Conservation (phyloP, 345 rosid genomes). For the Brassica incana region DNA sequence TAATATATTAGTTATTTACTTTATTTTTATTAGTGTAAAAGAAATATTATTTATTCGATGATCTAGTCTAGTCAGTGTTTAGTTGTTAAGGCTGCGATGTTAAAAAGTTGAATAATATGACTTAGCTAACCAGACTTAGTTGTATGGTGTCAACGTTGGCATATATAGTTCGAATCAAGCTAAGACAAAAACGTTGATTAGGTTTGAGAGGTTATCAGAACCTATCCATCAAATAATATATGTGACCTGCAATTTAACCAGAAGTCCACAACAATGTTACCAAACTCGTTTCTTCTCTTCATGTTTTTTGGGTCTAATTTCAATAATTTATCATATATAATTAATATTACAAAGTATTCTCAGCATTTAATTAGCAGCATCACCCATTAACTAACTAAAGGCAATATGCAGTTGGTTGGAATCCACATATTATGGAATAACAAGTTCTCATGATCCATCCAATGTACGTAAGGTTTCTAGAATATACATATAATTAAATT, state of each 20-base stretch:
- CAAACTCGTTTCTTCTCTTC: slow-evolving; percentile 25
- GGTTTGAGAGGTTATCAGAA: slow-evolving; percentile 38
- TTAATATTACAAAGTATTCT: not conserved
- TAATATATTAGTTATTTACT: not conserved
- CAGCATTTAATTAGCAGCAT: slow-evolving; percentile 11
- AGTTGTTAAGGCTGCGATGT: not conserved
- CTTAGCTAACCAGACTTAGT: not conserved
- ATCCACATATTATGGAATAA: slow-evolving; percentile 1
- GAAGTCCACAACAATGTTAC: slow-evolving; percentile 37
- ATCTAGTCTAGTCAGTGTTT: not conserved
- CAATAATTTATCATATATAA: not conserved
- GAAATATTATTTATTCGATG: not conserved
- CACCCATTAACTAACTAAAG: not conserved
- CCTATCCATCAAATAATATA: slow-evolving; percentile 29
- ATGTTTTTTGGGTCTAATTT: not conserved
- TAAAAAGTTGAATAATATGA: not conserved
- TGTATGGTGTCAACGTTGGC: slow-evolving; percentile 29
- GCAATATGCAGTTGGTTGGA: slow-evolving; percentile 10
- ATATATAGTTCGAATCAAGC: slow-evolving; percentile 16
- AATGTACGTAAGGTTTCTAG: slow-evolving; percentile 5
- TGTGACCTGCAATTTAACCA: slow-evolving; percentile 30
- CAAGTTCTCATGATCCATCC: not conserved
- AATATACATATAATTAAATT: not conserved
- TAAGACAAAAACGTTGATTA: slow-evolving; percentile 21
- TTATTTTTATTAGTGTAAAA: not conserved